A percentile compares a stretch with the other conserved stretches of the same genome.
Conservation (phyloP, 2,329 filamentous ascomycete genomes). For the Ophiocordyceps polyrhachis-furcata region DNA sequence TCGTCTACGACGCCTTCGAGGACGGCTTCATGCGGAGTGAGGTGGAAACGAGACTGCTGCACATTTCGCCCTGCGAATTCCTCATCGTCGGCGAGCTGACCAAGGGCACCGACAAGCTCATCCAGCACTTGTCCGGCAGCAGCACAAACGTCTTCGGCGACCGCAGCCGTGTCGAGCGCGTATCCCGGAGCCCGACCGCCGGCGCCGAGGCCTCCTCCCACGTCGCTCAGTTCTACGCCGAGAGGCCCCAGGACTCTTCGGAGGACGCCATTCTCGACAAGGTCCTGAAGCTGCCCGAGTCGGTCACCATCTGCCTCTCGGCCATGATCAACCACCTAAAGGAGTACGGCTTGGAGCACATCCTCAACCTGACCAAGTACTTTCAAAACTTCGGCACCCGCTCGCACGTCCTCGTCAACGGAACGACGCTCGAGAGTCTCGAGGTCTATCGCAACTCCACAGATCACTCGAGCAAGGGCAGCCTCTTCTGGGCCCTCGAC, state of each 20-base stretch:
- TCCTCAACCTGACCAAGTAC: conserved; percentile 91
- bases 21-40: conserved; percentile 96
- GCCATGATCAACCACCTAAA: conserved; percentile 89
- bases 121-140: conserved; percentile 75
- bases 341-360: conserved; percentile 85
- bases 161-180: conserved; percentile 65
- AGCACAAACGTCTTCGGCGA: conserved; percentile 88
- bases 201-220: conserved; percentile 73
- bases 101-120: conserved; percentile 77
- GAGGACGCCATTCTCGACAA: conserved; percentile 60
- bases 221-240: conserved; percentile 83
- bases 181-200: conserved; percentile 59
- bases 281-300: conserved; percentile 66
- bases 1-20: conserved; percentile 90
- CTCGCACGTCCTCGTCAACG: conserved; percentile 90
- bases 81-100: conserved; percentile 82
- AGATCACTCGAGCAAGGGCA: conserved; percentile 68
- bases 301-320: conserved; percentile 80
- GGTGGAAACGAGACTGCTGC: conserved; percentile 83
- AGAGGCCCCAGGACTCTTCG: conserved; percentile 49
- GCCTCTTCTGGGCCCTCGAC: conserved; percentile 88
- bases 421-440: conserved; percentile 81
- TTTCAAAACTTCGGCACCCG: conserved; percentile 90
- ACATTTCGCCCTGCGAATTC: conserved; percentile 92
- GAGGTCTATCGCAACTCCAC: conserved; percentile 95